Base-by-base conservation (phyloP, 2,329 filamentous ascomycete species). In the Catunica adiposa region DNA sequence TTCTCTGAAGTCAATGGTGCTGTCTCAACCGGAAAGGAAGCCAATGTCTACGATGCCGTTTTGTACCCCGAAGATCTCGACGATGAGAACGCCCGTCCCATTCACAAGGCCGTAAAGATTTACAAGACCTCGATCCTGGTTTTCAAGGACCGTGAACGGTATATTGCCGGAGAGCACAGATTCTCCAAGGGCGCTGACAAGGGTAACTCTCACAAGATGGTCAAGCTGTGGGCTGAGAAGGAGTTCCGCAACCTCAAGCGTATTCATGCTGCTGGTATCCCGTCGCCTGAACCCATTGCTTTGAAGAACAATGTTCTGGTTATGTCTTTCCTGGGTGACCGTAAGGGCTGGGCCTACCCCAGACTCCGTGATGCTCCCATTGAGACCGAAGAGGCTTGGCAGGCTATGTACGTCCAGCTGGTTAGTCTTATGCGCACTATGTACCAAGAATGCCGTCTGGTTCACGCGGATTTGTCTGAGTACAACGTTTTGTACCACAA, bases 71-170 rank as follows among this genome's bases (percentile, higher is more conserved):
- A 76, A 1, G 72, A 73, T n/a, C 73, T 25, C 8, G 69, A 80
- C 5, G 75, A 77, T 8, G 69, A 66, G 22, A 67, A 76, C 6
- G 73, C 73, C 40, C 70, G 75, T 20, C 71, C 78, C 0, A 70
- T 82, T 0, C 87, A 95, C 64, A 80, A 88, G 51, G 92, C 92
- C 11, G 89, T 97, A 74, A 98, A 98, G 71, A 87, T 98, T 53
- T 98, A 98, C 79, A 98, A 98, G 77, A 98, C 92, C 6, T 86
- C 86, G 55, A 98, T 98, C 61, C 73, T 98, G 31, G 89, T 94
- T 23, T 98, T 98, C 80, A 97, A 97, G 71, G 92, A 98, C 70
- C 80, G 92, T 58, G 89, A 96, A 69, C 84, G 89, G 64, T 98
- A 98, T 69, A 92, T 98, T 60, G 85, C 84, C 0, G 92, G 92